Evolutionary conservation across 2,329 filamentous ascomycete species (phyloP), one percentile per base, ranked within the genome.

Genomic region (Ceratocystis albifundus): DNA sequence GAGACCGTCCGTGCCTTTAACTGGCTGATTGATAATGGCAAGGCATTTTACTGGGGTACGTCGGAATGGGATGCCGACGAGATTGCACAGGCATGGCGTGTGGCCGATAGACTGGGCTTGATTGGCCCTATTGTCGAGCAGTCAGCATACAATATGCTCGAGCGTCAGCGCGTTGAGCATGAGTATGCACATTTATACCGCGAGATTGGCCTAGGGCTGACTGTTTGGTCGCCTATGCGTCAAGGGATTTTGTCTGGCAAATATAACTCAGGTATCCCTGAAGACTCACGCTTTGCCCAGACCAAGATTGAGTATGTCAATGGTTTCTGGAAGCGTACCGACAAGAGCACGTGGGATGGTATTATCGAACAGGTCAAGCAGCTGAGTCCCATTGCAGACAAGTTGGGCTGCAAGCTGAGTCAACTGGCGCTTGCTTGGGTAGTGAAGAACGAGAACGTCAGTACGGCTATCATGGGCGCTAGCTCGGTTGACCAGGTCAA

Each of bases 1-100:
- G 86, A 89, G 76, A 84, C 81, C 1, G 85, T 89, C 44, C 83
- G 85, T 64, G 84, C 82, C 64, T 88, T 89, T 77, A 88, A 88
- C 77, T 79, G 88, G 57, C 75, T 89, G 65, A 88, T 89, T 73
- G 78, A 84, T 73, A 80, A 79, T 0, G 86, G 86, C 70, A 85
- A 88, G 75, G 83, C 84, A 1, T 82, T 89, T 69, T 88, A 88
- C 77, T 88, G 85, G 85, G 85, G 85, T 53, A 88, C 85, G 0
- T 87, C 83, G 0, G 84, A 88, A 73, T 88, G 85, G 85, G 80
- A 78, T 68, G 83, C 85, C 55, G 80, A 82, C 67, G 84, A 88
- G 76, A 87, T 88, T 71, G 80, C 81, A 4, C 79, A 83, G 67
- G 85, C 86, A 0, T 84, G 82, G 77, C 77, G 82, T 15, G 78